These are phyloP conservation scores for Amylocarpus encephaloides DNA, from an alignment of 2,329 filamentous ascomycete species.

Conservation along the genomic window DNA sequence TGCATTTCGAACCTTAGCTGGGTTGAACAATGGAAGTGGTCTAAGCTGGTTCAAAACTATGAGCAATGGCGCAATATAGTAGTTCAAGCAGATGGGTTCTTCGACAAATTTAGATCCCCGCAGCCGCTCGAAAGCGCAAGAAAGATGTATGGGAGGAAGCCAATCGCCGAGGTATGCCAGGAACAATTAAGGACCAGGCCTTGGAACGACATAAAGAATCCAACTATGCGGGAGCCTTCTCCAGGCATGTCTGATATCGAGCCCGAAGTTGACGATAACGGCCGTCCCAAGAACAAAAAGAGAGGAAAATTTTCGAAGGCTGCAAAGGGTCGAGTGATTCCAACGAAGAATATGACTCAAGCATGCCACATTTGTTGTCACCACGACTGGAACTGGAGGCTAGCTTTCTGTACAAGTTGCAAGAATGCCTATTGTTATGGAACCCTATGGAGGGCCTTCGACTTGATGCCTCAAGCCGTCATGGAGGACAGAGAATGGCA, in stretches of 20 bases:
- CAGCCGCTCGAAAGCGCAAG: conserved; percentile 65
- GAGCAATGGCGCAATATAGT: conserved; percentile 78
- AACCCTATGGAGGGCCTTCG: conserved; percentile 85
- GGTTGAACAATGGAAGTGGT: conserved; percentile 91
- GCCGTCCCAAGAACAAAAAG: conserved; percentile 53
- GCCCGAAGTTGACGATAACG: conserved; percentile 58
- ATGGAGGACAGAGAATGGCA: conserved; percentile 80
- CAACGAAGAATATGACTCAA: conserved; percentile 43
- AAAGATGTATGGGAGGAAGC: conserved; percentile 63
- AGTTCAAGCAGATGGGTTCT: conserved; percentile 63
- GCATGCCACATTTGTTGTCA: conserved; percentile 79
- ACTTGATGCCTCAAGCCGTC: conserved; percentile 75
- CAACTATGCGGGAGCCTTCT: conserved; percentile 17
- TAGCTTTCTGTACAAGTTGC: conserved; percentile 75
- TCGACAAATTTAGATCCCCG: conserved; percentile 60
- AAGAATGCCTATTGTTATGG: conserved; percentile 82
- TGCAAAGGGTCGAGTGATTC: conserved; percentile 34
- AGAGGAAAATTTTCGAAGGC: conserved; percentile 43
- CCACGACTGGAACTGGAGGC: conserved; percentile 75
- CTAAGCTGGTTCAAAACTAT: conserved; percentile 68
- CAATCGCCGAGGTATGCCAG: conserved; percentile 88
- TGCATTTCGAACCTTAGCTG: conserved; percentile 82
- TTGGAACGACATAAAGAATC: conserved; percentile 66
- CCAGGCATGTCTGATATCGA: conserved; percentile 43
- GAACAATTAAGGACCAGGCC: conserved; percentile 75